Conservation (phyloP, 345 rosid species). For the Fremontodendron californicum region DNA sequence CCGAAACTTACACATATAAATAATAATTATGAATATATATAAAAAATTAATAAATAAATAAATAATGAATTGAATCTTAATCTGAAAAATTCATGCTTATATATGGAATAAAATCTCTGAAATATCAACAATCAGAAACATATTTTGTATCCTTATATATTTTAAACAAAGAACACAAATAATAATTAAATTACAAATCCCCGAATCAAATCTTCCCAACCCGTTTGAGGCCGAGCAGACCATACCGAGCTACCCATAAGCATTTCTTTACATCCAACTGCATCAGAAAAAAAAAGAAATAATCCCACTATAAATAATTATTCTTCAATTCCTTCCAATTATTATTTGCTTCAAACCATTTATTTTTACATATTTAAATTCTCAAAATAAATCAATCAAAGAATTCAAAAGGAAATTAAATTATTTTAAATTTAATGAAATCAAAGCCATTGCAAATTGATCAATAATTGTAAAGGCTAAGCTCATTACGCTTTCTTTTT, state of each 20-base stretch:
- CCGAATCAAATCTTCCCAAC: not conserved
- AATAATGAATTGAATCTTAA: too few species aligned
- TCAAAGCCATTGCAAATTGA: not conserved
- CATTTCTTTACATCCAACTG: constrained; percentile 4
- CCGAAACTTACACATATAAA: too few species aligned
- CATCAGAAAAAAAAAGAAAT: not conserved
- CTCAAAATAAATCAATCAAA: not conserved
- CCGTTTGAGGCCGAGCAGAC: not conserved
- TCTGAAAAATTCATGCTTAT: too few species aligned
- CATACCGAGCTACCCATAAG: not conserved
- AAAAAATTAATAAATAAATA: too few species aligned
- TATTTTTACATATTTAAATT: not conserved
- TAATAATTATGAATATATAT: too few species aligned
- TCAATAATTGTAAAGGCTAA: too few species aligned
- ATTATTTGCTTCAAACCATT: not conserved
- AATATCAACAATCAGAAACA: not conserved
- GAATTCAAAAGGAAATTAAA: not conserved
- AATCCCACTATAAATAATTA: not conserved
- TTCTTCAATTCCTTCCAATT: not conserved
- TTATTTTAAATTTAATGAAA: too few species aligned
- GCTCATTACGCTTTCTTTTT: constrained; percentile 43
- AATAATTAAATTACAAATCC: not conserved
- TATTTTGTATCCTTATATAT: not conserved
- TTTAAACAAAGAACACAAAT: not conserved
- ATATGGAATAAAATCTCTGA: too few species aligned